A percentile compares a stretch with the other conserved stretches of the same genome.
Evolutionary conservation across 345 rosid genomes (phyloP).

Genomic region (Balakata baccata): DNA sequence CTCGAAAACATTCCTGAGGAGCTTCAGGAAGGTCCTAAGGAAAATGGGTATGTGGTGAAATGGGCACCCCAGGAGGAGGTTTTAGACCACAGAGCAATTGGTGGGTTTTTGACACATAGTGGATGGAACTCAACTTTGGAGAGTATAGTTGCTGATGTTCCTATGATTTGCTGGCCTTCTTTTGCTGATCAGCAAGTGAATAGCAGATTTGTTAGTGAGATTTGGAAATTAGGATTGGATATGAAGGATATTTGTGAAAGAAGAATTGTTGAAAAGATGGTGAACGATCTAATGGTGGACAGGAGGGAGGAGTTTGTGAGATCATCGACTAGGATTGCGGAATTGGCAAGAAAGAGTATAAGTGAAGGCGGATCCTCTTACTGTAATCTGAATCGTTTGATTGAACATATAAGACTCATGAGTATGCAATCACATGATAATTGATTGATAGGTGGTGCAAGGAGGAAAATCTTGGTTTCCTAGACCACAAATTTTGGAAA

Average conservation of each 20-base stretch:
- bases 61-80: conserved; percentile 54
- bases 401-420: conserved; percentile 35
- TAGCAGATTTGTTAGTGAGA: conserved; percentile 50
- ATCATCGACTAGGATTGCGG: conserved; percentile 28
- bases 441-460: neutral
- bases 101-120: conserved; percentile 62
- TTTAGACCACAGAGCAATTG: conserved; percentile 43
- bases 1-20: conserved; percentile 12
- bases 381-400: conserved; percentile 33
- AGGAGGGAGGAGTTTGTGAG: conserved; percentile 36
- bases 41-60: conserved; percentile 19
- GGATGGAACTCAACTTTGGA: conserved; percentile 88
- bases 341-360: conserved; percentile 21
- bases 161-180: conserved; percentile 73
- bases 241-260: conserved; percentile 61
- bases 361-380: conserved; percentile 43
- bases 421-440: neutral
- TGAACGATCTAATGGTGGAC: conserved; percentile 54
- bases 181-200: conserved; percentile 58
- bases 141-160: conserved; percentile 53
- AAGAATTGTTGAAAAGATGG: conserved; percentile 46
- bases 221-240: conserved; percentile 65
- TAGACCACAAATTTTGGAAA: too few relatives aligned
- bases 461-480: too few relatives aligned
- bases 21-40: conserved; percentile 20